These are phyloP conservation scores for Aspergillus cristatus DNA, from an alignment of 495 filamentous ascomycete genomes.

Conservation along the genomic window DNA sequence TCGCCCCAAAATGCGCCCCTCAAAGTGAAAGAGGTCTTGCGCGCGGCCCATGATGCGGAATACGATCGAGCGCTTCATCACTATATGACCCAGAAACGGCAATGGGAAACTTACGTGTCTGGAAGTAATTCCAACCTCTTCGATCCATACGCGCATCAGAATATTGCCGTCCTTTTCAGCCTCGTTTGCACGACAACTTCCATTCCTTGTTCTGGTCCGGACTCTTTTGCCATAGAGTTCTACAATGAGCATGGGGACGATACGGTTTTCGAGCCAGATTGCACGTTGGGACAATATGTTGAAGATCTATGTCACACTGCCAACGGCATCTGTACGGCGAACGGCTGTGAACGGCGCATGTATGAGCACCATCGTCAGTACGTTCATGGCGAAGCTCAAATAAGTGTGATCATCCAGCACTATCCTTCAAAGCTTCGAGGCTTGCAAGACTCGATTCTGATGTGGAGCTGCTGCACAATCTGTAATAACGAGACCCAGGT, in stretches of 20 bases:
- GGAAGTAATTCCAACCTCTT: slow-evolving; percentile 71
- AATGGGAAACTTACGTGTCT: slow-evolving; percentile 89
- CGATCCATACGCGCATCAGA: slow-evolving; percentile 89
- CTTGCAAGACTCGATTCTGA: slow-evolving; percentile 71
- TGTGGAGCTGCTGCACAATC: slow-evolving; percentile 95
- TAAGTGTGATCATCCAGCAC: slow-evolving; percentile 79
- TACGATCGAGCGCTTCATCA: slow-evolving; percentile 92
- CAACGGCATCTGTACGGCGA: slow-evolving; percentile 63
- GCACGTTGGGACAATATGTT: slow-evolving; percentile 89
- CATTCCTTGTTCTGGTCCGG: slow-evolving; percentile 85
- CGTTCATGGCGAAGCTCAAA: slow-evolving; percentile 89
- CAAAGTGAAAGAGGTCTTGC: slow-evolving; percentile 85
- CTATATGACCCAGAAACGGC: slow-evolving; percentile 86
- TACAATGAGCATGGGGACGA: slow-evolving; percentile 78
- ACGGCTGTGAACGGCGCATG: slow-evolving; percentile 84
- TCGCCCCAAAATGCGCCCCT: slow-evolving; percentile 65
- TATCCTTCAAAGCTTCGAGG: slow-evolving; percentile 61
- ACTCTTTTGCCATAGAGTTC: slow-evolving; percentile 75
- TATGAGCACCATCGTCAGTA: slow-evolving; percentile 93
- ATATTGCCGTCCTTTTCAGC: slow-evolving; percentile 89
- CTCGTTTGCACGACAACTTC: slow-evolving; percentile 85
- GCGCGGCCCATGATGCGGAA: slow-evolving; percentile 90
- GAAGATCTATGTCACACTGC: slow-evolving; percentile 78
- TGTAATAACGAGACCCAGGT: slow-evolving; percentile 85
- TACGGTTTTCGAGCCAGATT: slow-evolving; percentile 67